Conservation (phyloP, 148 eudicot species). For the Camellia lanceoleosa region DNA sequence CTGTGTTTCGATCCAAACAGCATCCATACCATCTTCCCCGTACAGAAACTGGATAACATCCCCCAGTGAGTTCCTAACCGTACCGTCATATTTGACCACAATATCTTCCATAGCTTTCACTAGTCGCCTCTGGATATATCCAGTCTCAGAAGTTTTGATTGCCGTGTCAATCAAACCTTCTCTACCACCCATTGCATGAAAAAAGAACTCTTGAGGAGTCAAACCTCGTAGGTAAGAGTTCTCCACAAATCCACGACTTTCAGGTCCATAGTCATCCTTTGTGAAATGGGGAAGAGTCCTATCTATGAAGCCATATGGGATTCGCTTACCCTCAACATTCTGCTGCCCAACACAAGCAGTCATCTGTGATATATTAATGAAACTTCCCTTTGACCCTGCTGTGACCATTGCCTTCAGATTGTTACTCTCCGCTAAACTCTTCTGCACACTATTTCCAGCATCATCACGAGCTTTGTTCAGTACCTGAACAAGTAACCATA, state of each 20-base stretch:
- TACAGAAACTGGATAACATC: conserved; percentile 98
- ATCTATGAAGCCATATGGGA: conserved; percentile 87
- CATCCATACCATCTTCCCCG: conserved; percentile 99
- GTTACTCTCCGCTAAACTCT: conserved; percentile 91
- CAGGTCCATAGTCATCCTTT: conserved; percentile 97
- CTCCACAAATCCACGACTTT: conserved; percentile 99
- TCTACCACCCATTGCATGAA: conserved; percentile 99
- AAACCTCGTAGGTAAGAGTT: conserved; percentile 93
- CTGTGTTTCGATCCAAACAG: conserved; percentile 98
- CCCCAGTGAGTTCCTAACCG: conserved; percentile 90
- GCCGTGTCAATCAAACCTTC: conserved; percentile 99
- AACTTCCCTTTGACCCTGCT: conserved; percentile 99
- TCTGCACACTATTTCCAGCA: conserved; percentile 97
- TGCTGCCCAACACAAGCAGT: conserved; percentile 99
- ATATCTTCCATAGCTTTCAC: conserved; percentile 99
- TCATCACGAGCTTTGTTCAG: conserved; percentile 99
- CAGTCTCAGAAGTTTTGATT: conserved; percentile 98
- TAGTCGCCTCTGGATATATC: conserved; percentile 91
- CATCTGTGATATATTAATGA: conserved; percentile 99
- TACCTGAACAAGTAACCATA: conserved; percentile 46
- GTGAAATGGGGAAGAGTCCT: conserved; percentile 98
- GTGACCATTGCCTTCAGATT: conserved; percentile 99
- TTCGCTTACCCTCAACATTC: conserved; percentile 98
- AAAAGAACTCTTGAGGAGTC: conserved; percentile 98
- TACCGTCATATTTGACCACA: conserved; percentile 99